Evolutionary conservation across 148 eudicot species (phyloP).

Genomic region (Persicaria maculosa): DNA sequence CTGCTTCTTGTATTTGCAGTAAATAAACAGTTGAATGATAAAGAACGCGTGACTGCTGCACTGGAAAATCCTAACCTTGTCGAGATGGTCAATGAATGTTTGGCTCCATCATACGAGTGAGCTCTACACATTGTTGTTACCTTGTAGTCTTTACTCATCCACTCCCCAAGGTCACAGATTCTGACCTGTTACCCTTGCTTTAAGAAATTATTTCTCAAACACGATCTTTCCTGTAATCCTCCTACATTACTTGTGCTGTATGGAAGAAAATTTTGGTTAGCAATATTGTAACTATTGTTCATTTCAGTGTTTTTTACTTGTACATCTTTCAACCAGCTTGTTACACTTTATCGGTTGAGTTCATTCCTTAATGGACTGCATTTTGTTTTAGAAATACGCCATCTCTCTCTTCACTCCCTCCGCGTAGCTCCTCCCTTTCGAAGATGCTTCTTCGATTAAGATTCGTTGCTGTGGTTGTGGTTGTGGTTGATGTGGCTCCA

Average conservation of each 20-base stretch:
- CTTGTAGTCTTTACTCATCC: no score
- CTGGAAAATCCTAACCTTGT: conserved; percentile 88
- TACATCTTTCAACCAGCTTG: not conserved
- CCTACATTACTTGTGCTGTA: not conserved
- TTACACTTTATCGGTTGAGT: no score
- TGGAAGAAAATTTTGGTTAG: not conserved
- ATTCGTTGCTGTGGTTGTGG: no score
- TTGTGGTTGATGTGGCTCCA: no score
- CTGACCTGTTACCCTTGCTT: not conserved
- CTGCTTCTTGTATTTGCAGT: conserved; percentile 34
- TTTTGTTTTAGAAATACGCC: no score
- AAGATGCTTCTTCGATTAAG: no score
- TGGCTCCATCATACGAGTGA: conserved; percentile 72
- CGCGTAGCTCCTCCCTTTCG: no score
- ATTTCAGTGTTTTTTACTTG: not conserved
- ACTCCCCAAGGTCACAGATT: not conserved
- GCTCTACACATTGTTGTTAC: not conserved
- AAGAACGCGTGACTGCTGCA: conserved; percentile 93
- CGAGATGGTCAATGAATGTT: conserved; percentile 85
- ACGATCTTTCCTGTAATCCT: not conserved
- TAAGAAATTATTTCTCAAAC: not conserved
- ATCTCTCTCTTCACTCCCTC: no score
- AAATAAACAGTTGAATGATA: conserved; percentile 91
- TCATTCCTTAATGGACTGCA: no score
- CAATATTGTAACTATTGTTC: not conserved